A percentile compares a stretch with the other conserved stretches of the same genome.
phyloP scores from a whole-genome alignment of 176 grass and related monocot species.

The Juncus inflexus region DNA sequence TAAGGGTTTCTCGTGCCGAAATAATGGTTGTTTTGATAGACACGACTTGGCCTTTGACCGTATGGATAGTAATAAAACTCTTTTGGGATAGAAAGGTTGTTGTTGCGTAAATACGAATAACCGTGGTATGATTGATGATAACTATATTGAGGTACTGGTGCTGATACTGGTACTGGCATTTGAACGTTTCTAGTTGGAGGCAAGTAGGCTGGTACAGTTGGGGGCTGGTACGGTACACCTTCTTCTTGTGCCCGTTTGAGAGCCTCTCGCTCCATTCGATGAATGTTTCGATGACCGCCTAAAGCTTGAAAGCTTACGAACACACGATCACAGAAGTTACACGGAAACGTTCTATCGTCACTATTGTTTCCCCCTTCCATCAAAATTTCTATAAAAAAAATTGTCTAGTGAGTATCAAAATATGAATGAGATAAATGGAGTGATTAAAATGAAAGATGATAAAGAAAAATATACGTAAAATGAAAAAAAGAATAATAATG shows the following conservation, averaged over 20 bases:
- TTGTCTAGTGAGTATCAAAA: not conserved
- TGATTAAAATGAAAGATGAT: no score
- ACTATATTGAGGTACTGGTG: not conserved
- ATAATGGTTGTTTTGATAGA: conserved; percentile 3
- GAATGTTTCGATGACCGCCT: conserved; percentile 18
- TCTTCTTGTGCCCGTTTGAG: conserved; percentile 19
- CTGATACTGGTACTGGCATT: not conserved
- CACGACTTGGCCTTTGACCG: not conserved
- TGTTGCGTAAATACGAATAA: not conserved
- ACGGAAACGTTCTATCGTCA: not conserved
- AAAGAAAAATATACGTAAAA: conserved; percentile 18
- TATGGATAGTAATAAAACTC: conserved; percentile 14
- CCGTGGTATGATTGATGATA: conserved; percentile 1
- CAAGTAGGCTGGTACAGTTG: not conserved
- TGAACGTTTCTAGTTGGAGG: not conserved
- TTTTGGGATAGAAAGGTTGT: not conserved
- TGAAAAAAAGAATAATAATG: not conserved
- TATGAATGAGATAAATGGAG: not conserved
- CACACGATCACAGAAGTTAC: conserved; percentile 19
- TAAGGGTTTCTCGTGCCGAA: not conserved
- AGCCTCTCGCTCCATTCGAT: conserved; percentile 1
- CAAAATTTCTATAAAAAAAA: not conserved
- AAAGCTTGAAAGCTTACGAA: conserved; percentile 25
- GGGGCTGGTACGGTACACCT: not conserved
- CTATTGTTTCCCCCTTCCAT: conserved; percentile 17